Base-by-base conservation (phyloP, 2,329 filamentous ascomycete species). In the Fusarium albidum region DNA sequence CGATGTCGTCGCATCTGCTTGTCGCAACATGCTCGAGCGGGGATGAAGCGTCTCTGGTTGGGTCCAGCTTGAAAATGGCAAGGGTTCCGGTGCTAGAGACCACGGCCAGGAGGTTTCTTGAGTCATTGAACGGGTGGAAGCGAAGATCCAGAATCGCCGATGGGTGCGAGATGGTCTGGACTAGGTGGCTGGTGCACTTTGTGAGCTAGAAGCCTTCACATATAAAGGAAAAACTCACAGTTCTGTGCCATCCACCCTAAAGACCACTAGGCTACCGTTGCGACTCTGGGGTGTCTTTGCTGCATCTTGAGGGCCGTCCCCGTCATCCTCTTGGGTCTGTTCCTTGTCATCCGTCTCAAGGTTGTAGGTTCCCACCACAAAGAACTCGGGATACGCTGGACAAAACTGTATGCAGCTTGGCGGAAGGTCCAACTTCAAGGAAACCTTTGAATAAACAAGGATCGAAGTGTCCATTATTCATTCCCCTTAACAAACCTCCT, bases 331-430 rank as follows among this genome's bases (percentile, higher is more conserved):
- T 8, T 60, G 54, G 26, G 64, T 48, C 17, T 68, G 61, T 41
- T 49, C 55, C 6, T 50, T 45, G 35, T 73, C 66, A 42, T 78
- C 69, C 55, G 80, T 80, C 57, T 92, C 78, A 25, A 96, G 80
- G 57, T 89, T 84, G 73, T 97, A 97, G 2, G 93, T 96, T 32
- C 93, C 94, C 40, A 96, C 82, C 1, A 96, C 79, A 61, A 96
- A 87, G 67, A 88, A 84, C 0, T 85, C 75, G 0, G 84, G 82
- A 52, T 85, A 69, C 1, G 73, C 71, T 1, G 86, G 85, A 59
- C 85, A 89, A 65, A 92, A 91, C 55, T 90, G 86, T n/a, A 92
- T 79, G 68, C 90, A 93, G 66, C 89, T 91, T 2, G 90, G 90
- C 5, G 90, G 90, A 1, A 90, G 77, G 45, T 90, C 83, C 15